Base-by-base conservation (phyloP, 2,329 filamentous ascomycete species). In the Penicillium sp. region DNA sequence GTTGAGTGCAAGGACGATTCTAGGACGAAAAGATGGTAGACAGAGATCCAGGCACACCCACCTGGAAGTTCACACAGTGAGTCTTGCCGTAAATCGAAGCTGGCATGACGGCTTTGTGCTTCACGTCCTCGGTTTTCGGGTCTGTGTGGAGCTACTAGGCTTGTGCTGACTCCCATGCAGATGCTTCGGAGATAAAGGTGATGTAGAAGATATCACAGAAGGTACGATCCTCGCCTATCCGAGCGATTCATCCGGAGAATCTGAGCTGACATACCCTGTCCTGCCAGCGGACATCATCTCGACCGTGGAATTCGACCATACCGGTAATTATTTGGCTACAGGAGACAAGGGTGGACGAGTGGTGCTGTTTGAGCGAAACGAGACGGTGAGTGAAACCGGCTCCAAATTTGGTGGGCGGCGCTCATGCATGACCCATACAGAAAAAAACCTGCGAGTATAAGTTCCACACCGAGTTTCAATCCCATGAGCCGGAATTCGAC, bases 361-460 rank as follows among this genome's bases (percentile, higher is more conserved):
- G 31, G 74, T 76, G n/a, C 59, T 76, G 39, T 76, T 76, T 49
- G 74, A 76, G 57, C 81, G 93, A 60, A 98, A 98, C 66, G 93
- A 97, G 74, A 96, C 91, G 67, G 90, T 95, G 76, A 34, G 51
- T 42, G 10, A 22, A 16, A n/a, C 31, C 20, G 13, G 10, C 10
- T 14, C n/a, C 37, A 11, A 22, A 9, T 22, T 43, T 16, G 3
- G 14, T 11, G 18, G 31, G 32, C 40, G 16, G 27, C 23, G 38
- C 29, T 26, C 26, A 16, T 24, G 22, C 61, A 76, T 60, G 40
- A 43, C 27, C 26, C 37, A 36, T 29, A 24, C 40, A 96, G 90
- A 97, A 98, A 84, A 98, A 97, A 82, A 97, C 93, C 41, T 98
- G 93, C 81, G 93, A 98, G 73, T 98, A 98, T 80, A 98, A 97